Evolutionary conservation across 1,284 basidiomycete species (phyloP).

Genomic region (Microbotryum violaceum): DNA sequence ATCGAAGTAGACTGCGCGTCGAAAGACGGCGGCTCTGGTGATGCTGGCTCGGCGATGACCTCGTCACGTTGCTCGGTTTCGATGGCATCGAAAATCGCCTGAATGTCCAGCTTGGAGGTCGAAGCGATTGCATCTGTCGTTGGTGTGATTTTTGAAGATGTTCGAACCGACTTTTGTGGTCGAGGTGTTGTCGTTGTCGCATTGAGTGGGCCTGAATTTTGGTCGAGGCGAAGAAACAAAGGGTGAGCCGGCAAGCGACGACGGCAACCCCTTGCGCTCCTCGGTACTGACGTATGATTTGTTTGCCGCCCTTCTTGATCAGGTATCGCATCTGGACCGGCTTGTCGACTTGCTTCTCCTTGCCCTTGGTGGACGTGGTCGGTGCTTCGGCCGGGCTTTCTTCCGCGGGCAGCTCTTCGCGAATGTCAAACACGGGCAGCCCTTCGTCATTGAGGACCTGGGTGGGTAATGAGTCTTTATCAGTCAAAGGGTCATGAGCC

Average conservation of each 20-base stretch:
- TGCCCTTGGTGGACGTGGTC: neutral
- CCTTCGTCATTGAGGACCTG: conserved; percentile 33
- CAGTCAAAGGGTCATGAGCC: neutral
- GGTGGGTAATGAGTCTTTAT: neutral
- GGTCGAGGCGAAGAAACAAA: neutral
- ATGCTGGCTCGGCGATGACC: neutral
- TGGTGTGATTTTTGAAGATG: no score
- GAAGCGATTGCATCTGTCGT: neutral
- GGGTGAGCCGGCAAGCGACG: neutral
- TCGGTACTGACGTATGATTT: conserved; percentile 15
- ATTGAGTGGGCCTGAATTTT: neutral
- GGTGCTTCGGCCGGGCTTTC: neutral
- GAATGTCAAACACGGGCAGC: conserved; percentile 30
- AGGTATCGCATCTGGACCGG: conserved; percentile 17
- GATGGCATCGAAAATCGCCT: conserved; percentile 25
- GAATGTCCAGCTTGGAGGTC: conserved; percentile 6
- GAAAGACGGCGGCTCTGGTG: no score
- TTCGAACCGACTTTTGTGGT: neutral
- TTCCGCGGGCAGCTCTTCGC: conserved; percentile 22
- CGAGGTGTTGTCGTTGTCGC: neutral
- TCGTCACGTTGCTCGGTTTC: conserved; percentile 18
- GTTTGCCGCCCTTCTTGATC: conserved; percentile 29
- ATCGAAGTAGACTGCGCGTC: no score
- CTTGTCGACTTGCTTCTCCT: neutral
- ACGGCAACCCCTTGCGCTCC: neutral